Percentiles rank a stretch among this genome's conserved stretches.
These are phyloP conservation scores for Flaveria sonorensis DNA, from an alignment of 129 eudicot species.

Conservation along the genomic window DNA sequence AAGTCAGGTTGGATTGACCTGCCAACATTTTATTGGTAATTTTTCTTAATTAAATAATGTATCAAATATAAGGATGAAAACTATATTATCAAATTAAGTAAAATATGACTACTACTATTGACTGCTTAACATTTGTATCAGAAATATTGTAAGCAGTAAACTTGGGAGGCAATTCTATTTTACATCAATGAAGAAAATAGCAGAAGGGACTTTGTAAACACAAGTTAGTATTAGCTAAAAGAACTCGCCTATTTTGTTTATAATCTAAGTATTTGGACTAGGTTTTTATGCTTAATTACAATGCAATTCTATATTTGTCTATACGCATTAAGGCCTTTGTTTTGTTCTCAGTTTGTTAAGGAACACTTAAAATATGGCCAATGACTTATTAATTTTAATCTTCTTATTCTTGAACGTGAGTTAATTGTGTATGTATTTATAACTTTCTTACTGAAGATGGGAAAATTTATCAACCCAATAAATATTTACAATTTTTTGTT, in stretches of 20 bases:
- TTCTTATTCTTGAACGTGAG: constrained; percentile 1
- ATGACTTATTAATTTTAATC: neutral
- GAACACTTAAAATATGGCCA: constrained; percentile 7
- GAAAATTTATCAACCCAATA: neutral
- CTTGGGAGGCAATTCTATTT: neutral
- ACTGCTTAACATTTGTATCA: neutral
- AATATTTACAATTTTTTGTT: neutral
- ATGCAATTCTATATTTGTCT: neutral
- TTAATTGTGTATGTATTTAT: neutral
- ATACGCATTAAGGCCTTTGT: neutral
- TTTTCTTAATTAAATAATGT: neutral
- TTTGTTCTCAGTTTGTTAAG: constrained; percentile 3
- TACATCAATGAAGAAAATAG: constrained; percentile 8
- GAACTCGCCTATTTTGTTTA: neutral
- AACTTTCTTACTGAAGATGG: constrained; percentile 6
- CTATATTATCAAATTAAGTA: too few species aligned
- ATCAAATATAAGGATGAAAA: neutral
- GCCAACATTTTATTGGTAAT: neutral
- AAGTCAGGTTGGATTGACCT: neutral
- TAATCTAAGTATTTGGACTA: constrained; percentile 12
- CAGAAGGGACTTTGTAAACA: neutral
- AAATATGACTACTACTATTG: neutral
- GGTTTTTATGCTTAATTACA: neutral
- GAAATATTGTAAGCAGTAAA: neutral
- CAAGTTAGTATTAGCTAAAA: constrained; percentile 5